Evolutionary conservation across 1,139 yeast species (phyloP), one percentile per base, ranked within the genome.

Genomic region (Nakaseomyces delphensis): DNA sequence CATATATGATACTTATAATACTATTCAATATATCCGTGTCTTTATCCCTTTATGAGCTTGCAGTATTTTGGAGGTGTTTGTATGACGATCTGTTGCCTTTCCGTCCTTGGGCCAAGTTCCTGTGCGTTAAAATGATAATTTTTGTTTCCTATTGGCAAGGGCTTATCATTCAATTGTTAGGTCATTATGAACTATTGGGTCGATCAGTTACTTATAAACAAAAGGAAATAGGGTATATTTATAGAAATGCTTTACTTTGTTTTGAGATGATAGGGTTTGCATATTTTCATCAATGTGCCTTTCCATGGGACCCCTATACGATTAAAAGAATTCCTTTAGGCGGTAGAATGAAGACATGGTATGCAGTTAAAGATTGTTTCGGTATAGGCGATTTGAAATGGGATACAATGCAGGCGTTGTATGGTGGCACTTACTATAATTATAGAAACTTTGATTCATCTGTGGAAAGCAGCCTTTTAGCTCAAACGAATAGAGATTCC

Each of bases 101-200:
- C 65, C 74, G 84, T 43, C 97, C 97, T 2, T 79, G 91, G 70
- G 89, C 95, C 8, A 93, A 93, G 62, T 91, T 91, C 59, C 63
- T 93, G 37, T 87, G 96, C 66, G 95, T 91, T 42, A 91, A 91
- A 60, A 71, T 87, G 50, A 85, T 91, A 45, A 89, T 93, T 44
- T 91, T 91, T 69, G 96, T 96, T 29, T 84, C 95, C 14, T 91
- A 87, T 62, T 91, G 98, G 98, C 98, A 91, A 60, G 91, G 96
- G 0, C 71, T 89, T 20, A 54, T 80, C 0, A 68, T 91, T 39
- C 78, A 85, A 0, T 59, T 83, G 1, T 56, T 85, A 32, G 77
- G 73, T 49, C 71, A 72, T 52, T 62, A 77, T 35, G 79, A 83
- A 1, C 50, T 75, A 1, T 66, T 86, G n/a, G 44, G 47, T 3